Percentiles rank a stretch among this genome's conserved stretches.
phyloP scores from a whole-genome alignment of 129 eudicot species.

The Oenanthe sinensis region DNA sequence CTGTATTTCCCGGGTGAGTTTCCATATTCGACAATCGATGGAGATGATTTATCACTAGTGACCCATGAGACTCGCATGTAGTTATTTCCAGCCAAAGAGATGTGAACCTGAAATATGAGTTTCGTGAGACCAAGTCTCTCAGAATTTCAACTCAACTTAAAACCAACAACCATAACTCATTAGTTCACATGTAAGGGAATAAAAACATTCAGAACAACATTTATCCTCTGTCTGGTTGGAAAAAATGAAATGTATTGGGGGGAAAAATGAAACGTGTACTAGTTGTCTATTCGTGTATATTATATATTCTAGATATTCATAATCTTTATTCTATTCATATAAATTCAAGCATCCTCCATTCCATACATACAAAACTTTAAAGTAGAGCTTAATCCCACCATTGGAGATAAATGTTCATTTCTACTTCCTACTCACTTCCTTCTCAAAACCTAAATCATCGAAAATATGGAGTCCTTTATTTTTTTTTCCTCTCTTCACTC shows the following conservation, averaged over 20 bases:
- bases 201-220: not conserved
- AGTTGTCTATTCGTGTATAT: not conserved
- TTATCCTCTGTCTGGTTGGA: not conserved
- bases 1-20: slow-evolving; percentile 60
- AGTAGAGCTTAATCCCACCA: not conserved
- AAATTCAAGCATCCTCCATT: not conserved
- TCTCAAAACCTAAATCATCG: not conserved
- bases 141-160: not conserved
- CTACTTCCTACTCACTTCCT: not conserved
- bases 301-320: not conserved
- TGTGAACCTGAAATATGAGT: slow-evolving; percentile 60
- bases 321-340: not conserved
- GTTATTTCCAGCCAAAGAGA: slow-evolving; percentile 73
- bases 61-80: slow-evolving; percentile 72
- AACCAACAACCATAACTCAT: not conserved
- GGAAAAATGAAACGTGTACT: not conserved
- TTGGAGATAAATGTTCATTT: not conserved
- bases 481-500: not conserved
- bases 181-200: not conserved
- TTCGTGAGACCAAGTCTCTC: slow-evolving; percentile 4
- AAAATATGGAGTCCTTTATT: not conserved
- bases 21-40: slow-evolving; percentile 78
- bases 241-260: not conserved
- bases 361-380: not conserved
- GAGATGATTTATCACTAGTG: slow-evolving; percentile 44